Evolutionary conservation across 2,329 filamentous ascomycete genomes (phyloP), one percentile per base, ranked within the genome.

Genomic region (Aspergillus flavus): DNA sequence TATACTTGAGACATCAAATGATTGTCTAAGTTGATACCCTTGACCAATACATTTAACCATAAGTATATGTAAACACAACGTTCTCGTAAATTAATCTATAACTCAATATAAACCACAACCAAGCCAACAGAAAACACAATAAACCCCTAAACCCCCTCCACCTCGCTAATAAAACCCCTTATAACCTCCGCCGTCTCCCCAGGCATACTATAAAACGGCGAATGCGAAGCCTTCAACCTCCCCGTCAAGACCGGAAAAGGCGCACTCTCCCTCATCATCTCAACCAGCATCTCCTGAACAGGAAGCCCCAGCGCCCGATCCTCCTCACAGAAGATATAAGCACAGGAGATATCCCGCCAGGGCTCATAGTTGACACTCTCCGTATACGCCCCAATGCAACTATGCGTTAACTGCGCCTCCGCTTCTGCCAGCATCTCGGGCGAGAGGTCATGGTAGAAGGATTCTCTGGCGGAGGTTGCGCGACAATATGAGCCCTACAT

Each of bases 181-280:
- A 61, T 57, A 62, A 74, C 72, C 16, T 64, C 68, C 4, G 74
- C 78, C 57, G 76, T 68, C 55, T 72, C 72, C 53, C 72, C 73
- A 0, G 78, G 75, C 68, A 70, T 75, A 39, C 75, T 79, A 66
- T 81, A 62, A 65, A 81, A 82, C 21, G 79, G 80, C 66, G 76
- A 79, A 67, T 82, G 80, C 1, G 76, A 74, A 1, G 74, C 68
- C 0, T 64, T 75, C 32, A 74, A 71, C 19, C 61, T 69, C 7
- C 63, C 62, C 6, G 71, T 58, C n/a, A n/a, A 41, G 10, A 58
- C 28, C 7, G 53, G 53, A 10, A 39, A 19, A 36, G 30, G 5
- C 9, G 26, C 39, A 26, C 26, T 39, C 6, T 3, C 28, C 28
- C 19, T 48, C 39, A 58, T 50, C 28, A 28, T 6, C 11, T 12